These are phyloP conservation scores for Tripidium arundinaceum DNA, from an alignment of 202 grass and related monocot species.

Conservation along the genomic window DNA sequence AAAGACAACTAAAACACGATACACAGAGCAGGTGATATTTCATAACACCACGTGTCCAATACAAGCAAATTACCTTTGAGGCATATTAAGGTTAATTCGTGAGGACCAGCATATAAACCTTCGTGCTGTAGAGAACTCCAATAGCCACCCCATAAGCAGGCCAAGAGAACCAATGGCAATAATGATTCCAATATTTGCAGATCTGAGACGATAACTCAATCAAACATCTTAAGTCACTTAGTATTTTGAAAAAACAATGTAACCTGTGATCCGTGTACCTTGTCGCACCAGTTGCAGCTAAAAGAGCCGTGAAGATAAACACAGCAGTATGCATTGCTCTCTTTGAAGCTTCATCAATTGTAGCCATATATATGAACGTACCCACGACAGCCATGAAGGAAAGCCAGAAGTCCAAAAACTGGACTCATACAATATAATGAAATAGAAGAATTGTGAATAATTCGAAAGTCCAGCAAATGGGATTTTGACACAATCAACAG, in stretches of 20 bases:
- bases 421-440: slow-evolving; percentile 20
- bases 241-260: background rate
- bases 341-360: slow-evolving; percentile 87
- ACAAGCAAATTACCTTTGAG: slow-evolving; percentile 44
- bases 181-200: slow-evolving; percentile 85
- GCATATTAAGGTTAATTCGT: slow-evolving; percentile 58
- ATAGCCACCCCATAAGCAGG: slow-evolving; percentile 78
- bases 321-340: slow-evolving; percentile 80
- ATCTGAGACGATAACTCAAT: slow-evolving; percentile 45
- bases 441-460: slow-evolving; percentile 1
- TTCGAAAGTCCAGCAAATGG: background rate
- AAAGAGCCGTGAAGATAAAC: slow-evolving; percentile 90
- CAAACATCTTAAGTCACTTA: slow-evolving; percentile 1
- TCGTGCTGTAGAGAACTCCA: slow-evolving; percentile 72
- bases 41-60: background rate
- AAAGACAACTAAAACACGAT: background rate
- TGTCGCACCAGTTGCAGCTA: slow-evolving; percentile 88
- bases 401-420: slow-evolving; percentile 99
- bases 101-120: slow-evolving; percentile 57
- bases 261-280: slow-evolving; percentile 46
- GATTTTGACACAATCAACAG: background rate
- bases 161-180: slow-evolving; percentile 87
- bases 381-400: slow-evolving; percentile 98
- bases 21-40: slow-evolving; percentile 8
- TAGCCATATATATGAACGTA: slow-evolving; percentile 97